phyloP scores from a whole-genome alignment of 371 early-diverging fungal genomes.

The Rhizomucor miehei region DNA sequence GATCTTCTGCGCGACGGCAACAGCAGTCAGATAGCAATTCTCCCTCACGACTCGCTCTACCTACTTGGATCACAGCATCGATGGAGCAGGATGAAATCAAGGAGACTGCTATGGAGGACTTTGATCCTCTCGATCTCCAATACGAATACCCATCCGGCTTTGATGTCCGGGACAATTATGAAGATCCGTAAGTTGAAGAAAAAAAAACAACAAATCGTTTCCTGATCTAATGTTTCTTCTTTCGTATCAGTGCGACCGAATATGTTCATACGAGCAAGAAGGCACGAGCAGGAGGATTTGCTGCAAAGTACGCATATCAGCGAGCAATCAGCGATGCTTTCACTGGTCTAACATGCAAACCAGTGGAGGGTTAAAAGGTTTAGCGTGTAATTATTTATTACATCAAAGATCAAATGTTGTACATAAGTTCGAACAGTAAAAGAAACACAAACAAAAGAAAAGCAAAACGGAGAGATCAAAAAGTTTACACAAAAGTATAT shows the following conservation, averaged over 20 bases:
- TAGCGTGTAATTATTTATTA: neutral
- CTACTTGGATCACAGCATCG: constrained; percentile 43
- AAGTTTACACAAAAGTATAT: neutral
- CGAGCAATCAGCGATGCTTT: constrained; percentile 58
- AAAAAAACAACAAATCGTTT: no score
- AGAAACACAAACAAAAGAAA: neutral
- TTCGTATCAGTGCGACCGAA: constrained; percentile 42
- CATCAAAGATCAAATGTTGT: neutral
- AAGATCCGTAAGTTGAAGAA: constrained; percentile 48
- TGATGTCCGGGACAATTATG: constrained; percentile 43
- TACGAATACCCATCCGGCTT: constrained; percentile 48
- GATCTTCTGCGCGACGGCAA: constrained; percentile 40
- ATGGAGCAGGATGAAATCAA: constrained; percentile 46
- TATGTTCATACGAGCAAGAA: constrained; percentile 37
- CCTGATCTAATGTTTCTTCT: neutral
- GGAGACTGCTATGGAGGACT: constrained; percentile 38
- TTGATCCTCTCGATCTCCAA: constrained; percentile 52
- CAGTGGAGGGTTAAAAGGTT: constrained; percentile 1
- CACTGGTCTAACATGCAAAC: constrained; percentile 37
- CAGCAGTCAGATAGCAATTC: constrained; percentile 13
- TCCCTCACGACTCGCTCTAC: constrained; percentile 25
- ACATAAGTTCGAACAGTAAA: neutral
- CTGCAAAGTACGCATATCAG: constrained; percentile 49
- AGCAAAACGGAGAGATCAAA: neutral
- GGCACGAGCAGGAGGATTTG: constrained; percentile 58